Evolutionary conservation across 1,139 yeast species (phyloP), one percentile per base, ranked within the genome.

Genomic region (Pichia sp.): DNA sequence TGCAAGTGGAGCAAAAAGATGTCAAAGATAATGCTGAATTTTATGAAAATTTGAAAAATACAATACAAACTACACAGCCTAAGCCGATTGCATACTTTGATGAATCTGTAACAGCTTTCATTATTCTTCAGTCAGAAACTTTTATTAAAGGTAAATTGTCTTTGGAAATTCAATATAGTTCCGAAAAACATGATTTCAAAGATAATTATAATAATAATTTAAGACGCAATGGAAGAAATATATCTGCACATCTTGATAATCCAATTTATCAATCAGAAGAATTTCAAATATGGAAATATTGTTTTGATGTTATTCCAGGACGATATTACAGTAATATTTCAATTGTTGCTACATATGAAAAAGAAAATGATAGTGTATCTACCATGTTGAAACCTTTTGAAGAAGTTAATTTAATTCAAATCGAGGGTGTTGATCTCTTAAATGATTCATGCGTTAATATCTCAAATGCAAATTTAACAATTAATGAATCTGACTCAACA

Each of bases 341-440:
- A 27, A 47, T 61, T 9, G 53, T 50, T 34, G 61, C 55, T 24
- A 51, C 44, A 12, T 55, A 55, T 41, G 50, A 54, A 22, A 55
- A 55, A 27, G 39, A 48, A 6, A 37, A 41, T 1, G 39, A 42
- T 8, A 38, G 24, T 8, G 35, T 42, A 1, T 46, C 48, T 24
- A 30, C 43, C 2, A 27, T 35, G 24, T 35, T 55, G 11, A 41
- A 50, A 27, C 51, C 52, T 16, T 55, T 41, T 44, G 46, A 42
- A 35, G 44, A 46, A 10, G 35, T 43, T 4, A 36, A 45, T 10
- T 12, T 44, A 1, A 33, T 54, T 9, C 41, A 30, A 16, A 30
- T 53, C 1, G 59, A 47, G 4, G 50, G 45, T 2, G 39, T 49
- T 24, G 46, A 39, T 26, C 29, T 51, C 3, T 30, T 37, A 8